phyloP scores from a whole-genome alignment of 163 green algal genomes.

The Coccomyxa subellipsoidea region DNA sequence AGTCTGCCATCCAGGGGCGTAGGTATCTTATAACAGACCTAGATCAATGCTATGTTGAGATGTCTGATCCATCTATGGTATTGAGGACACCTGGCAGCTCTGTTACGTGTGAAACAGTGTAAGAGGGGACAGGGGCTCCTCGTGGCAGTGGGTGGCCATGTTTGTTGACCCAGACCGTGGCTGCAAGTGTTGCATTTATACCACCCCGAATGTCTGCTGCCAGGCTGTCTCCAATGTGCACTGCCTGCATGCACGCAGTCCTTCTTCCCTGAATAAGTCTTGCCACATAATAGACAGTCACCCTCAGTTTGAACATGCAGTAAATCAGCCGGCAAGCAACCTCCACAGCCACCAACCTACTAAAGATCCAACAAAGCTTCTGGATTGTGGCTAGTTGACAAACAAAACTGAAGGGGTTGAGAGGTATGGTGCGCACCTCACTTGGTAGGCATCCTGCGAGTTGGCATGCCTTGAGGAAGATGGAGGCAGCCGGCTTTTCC shows the following conservation, averaged over 20 bases:
- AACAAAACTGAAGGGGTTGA: too few species aligned
- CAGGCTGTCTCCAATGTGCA: conserved; percentile 37
- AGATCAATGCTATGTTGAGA: background rate
- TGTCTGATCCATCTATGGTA: background rate
- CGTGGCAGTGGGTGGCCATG: background rate
- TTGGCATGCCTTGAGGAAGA: conserved; percentile 32
- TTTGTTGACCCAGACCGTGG: conserved; percentile 35
- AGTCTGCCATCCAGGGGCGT: too few species aligned
- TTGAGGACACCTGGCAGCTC: background rate
- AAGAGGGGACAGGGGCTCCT: background rate
- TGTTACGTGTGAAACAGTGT: background rate
- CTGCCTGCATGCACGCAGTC: conserved; percentile 13
- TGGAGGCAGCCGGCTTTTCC: conserved; percentile 42
- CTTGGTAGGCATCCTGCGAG: conserved; percentile 24
- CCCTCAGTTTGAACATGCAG: too few species aligned
- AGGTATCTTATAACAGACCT: background rate
- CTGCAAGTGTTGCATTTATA: conserved; percentile 25
- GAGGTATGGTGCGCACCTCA: conserved; percentile 17
- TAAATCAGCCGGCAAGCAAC: too few species aligned
- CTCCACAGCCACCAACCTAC: too few species aligned
- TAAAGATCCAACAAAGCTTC: too few species aligned
- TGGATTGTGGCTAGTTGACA: too few species aligned
- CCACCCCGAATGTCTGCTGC: conserved; percentile 25
- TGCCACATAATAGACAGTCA: too few species aligned
- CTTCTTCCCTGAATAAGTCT: background rate